Conservation (phyloP, 495 filamentous ascomycete species). For the Lasiosphaeria ovina region DNA sequence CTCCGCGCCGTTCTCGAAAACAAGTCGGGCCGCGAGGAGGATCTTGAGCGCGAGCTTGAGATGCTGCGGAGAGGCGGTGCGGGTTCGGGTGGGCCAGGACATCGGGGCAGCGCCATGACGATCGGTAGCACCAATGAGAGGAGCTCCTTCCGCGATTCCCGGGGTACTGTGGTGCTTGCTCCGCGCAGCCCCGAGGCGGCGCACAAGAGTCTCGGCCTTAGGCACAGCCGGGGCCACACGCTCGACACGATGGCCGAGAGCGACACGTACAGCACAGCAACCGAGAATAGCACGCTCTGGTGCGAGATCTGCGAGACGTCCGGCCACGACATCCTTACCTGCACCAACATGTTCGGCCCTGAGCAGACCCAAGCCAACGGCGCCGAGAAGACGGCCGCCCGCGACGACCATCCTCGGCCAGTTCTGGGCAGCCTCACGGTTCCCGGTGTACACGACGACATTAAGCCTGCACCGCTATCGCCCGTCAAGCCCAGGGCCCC, state of each 20-base stretch:
- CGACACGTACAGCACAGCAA: conserved; percentile 68
- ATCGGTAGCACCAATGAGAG: conserved; percentile 47
- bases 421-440: conserved; percentile 38
- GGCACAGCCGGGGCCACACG: conserved; percentile 45
- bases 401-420: conserved; percentile 40
- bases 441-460: conserved; percentile 33
- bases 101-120: conserved; percentile 53
- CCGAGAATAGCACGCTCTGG: conserved; percentile 73
- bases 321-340: conserved; percentile 93
- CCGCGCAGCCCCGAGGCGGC: conserved; percentile 36
- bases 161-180: conserved; percentile 55
- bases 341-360: conserved; percentile 79
- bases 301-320: conserved; percentile 93
- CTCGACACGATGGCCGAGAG: conserved; percentile 67
- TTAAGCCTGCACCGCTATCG: conserved; percentile 52
- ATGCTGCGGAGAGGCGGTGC: conserved; percentile 51
- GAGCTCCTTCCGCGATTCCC: conserved; percentile 57
- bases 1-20: conserved; percentile 65
- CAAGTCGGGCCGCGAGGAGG: conserved; percentile 77
- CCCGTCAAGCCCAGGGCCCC: conserved; percentile 41
- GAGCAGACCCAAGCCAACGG: conserved; percentile 35
- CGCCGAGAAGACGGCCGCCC: conserved; percentile 31
- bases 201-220: conserved; percentile 23
- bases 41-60: conserved; percentile 85
- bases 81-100: conserved; percentile 18